Conservation (phyloP, 495 filamentous ascomycete species). For the Penicillium subrubescens region DNA sequence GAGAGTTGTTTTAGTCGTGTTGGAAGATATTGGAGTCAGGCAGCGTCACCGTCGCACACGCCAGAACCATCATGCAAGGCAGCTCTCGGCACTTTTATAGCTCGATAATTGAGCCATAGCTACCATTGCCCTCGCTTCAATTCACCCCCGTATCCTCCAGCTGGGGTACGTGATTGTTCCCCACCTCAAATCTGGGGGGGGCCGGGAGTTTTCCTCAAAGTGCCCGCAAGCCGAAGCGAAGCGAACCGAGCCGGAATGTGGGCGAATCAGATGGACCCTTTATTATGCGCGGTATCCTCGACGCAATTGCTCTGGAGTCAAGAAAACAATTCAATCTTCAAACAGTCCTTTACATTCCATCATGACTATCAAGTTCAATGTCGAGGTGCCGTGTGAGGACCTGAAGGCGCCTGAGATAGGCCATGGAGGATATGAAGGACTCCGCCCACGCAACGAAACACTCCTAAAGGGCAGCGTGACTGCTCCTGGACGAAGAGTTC, state of each 20-base stretch:
- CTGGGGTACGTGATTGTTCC: neutral
- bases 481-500: constrained; percentile 7
- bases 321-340: neutral
- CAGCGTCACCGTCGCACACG: constrained; percentile 1
- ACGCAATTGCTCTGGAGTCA: neutral
- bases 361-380: constrained; percentile 12
- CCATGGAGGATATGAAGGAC: constrained; percentile 1
- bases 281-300: neutral
- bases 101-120: neutral
- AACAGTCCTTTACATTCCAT: neutral
- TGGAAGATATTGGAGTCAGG: neutral
- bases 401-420: constrained; percentile 2
- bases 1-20: neutral
- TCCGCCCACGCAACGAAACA: constrained; percentile 8
- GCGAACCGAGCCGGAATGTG: constrained; percentile 4
- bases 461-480: constrained; percentile 18
- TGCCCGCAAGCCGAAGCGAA: constrained; percentile 8
- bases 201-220: neutral
- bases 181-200: neutral
- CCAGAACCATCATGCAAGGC: neutral
- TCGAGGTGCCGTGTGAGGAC: constrained; percentile 10
- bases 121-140: neutral
- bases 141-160: constrained; percentile 3
- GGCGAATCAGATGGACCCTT: neutral
- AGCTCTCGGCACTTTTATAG: neutral